Evolutionary conservation across 2,329 filamentous ascomycete genomes (phyloP), one percentile per base, ranked within the genome.

Genomic region (Nemania diffusa): DNA sequence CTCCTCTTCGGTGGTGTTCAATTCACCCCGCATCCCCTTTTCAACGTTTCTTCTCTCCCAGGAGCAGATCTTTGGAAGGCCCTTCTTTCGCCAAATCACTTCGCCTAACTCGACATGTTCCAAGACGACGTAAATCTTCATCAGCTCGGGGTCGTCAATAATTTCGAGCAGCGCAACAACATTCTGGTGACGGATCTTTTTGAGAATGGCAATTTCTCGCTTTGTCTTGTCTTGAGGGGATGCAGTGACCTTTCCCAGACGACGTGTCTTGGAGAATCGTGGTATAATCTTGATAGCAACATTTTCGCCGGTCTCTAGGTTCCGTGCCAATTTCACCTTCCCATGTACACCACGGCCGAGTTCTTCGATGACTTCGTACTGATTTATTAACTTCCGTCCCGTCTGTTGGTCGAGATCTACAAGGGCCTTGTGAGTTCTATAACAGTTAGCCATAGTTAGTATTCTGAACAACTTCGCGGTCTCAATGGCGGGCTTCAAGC

Each of bases 231-330:
- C 91, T 74, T 90, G 87, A 2, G 87, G 88, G 0, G 87, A 87
- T 75, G 88, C 87, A 1, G 86, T 90, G 63, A 95, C 91, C 77
- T 92, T 92, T 60, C 96, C 96, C n/a, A 99, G 85, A 27, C 95
- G 92, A 63, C 94, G 90, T 74, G 93, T 93, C 82, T 97, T 97
- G 59, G 95, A 97, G 78, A 96, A 97, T 42, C 96, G 90, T 65
- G 97, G 93, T 53, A 99, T 97, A 74, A 99, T 99, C 83, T 99
- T 99, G 85, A 99, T 97, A 64, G 96, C 96, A 3, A 99, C 95
- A 77, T 91, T 91, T 60, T 92, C 90, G 68, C 87, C 87, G 1
- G 88, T 94, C 63, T 90, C 84, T 52, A 93, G 84, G 77, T 97
- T 94, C 61, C 93, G 89, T 55, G 94, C 96, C 55, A 97, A 86